These are phyloP conservation scores for Plenodomus tracheiphilus DNA, from an alignment of 2,329 filamentous ascomycete species.

Conservation along the genomic window DNA sequence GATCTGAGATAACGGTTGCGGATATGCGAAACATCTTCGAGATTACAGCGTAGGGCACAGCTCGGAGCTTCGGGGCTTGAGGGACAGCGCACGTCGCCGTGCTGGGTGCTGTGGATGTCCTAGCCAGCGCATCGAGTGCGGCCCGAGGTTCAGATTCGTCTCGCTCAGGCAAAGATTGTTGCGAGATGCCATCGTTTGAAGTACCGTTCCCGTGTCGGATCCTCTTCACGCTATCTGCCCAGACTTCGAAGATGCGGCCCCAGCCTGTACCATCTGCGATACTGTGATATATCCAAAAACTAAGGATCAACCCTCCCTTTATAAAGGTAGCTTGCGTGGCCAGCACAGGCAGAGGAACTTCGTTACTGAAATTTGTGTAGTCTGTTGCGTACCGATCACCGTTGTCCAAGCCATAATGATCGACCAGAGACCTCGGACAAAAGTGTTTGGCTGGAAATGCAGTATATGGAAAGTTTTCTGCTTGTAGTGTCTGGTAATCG, in stretches of 20 bases:
- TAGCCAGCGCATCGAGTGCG: not conserved
- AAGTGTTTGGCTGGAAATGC: constrained; percentile 11
- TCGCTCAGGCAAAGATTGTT: not conserved
- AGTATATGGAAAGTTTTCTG: constrained; percentile 12
- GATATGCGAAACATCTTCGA: constrained; percentile 5
- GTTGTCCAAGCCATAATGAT: constrained; percentile 16
- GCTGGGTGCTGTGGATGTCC: not conserved
- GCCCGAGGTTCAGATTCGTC: not conserved
- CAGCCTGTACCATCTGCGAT: constrained; percentile 20
- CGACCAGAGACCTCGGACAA: constrained; percentile 10
- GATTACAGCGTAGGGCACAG: not conserved
- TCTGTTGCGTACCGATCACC: constrained; percentile 13
- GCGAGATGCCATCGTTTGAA: not conserved
- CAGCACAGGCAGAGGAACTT: constrained; percentile 18
- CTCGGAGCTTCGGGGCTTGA: not conserved
- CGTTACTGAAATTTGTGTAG: constrained; percentile 11
- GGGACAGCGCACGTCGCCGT: not conserved
- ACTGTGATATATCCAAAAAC: constrained; percentile 30
- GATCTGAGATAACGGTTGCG: constrained; percentile 1
- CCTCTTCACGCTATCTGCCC: not conserved
- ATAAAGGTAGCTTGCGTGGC: constrained; percentile 30
- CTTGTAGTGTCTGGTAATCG: constrained; percentile 8
- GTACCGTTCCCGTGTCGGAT: not conserved
- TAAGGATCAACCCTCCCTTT: constrained; percentile 31
- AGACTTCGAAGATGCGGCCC: not conserved